Base-by-base conservation (phyloP, 495 filamentous ascomycete genomes). In the Astrothelium macrocarpum region DNA sequence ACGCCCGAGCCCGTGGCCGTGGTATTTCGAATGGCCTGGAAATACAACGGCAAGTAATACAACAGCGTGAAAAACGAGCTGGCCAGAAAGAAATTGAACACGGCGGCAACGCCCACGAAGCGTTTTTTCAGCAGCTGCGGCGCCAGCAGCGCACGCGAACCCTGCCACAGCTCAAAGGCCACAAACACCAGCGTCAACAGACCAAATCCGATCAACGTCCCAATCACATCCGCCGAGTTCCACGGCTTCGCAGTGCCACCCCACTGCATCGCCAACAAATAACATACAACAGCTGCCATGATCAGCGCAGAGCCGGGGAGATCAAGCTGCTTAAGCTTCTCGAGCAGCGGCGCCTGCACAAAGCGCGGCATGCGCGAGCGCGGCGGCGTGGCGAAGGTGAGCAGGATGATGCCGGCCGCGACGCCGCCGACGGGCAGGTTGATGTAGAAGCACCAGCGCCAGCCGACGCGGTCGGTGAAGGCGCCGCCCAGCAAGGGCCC, bases 201-300 rank as follows among this genome's bases (percentile, higher is more conserved):
- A 3, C 20, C 66, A 45, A 72, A 76, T 26, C 74, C 74, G 7
- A 82, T 76, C 1, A 84, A 70, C 1, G 74, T 42, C 12, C 76
- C 80, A 36, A 83, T 75, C n/a, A 82, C 74, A 3, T 62, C 61
- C 45, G 70, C 68, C 63, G 62, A 68, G 39, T 71, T 28, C 72
- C 68, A 72, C 2, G 64, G 34, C 34, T 70, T 60, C 1, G 34
- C 62, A 0, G 16, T 25, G 12, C 71, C 71, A 9, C 66, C 71
- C 46, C 66, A 74, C 32, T 74, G 68, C 1, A 74, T 61, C 1
- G 65, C 66, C 1, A 74, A 60, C 9, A 68, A 59, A n/a, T 68
- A 64, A 59, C 60, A 63, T 5, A 66, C 53, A 32, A 68, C 34
- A 14, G 60, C 62, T 16, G 34, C 60, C 65, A 72, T 67, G 36